Evolutionary conservation across 768 basidiomycete genomes (phyloP).

Genomic region (Rhodosporidiobolus odoratus): DNA sequence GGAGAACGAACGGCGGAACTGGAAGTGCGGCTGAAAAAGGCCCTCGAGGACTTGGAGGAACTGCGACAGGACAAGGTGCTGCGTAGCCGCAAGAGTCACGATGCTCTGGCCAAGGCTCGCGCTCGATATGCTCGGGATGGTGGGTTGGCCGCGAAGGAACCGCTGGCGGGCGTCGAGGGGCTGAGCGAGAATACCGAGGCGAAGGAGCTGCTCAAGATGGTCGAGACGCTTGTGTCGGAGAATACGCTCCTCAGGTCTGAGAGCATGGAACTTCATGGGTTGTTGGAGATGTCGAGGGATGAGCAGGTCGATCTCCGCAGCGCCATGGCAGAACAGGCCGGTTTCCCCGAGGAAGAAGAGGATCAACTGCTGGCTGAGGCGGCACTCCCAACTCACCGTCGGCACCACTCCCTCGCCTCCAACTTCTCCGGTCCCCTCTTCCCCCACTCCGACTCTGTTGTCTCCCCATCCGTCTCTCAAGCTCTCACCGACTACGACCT

Average conservation of each 20-base stretch:
- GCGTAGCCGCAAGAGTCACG: slow-evolving; percentile 19
- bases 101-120: slow-evolving; percentile 20
- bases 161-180: background rate
- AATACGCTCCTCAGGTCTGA: slow-evolving; percentile 34
- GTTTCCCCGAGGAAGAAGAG: slow-evolving; percentile 22
- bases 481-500: slow-evolving; percentile 19
- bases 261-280: slow-evolving; percentile 36
- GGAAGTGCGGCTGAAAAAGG: slow-evolving; percentile 26
- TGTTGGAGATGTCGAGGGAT: slow-evolving; percentile 38
- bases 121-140: background rate
- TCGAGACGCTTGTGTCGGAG: slow-evolving; percentile 37
- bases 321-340: slow-evolving; percentile 10
- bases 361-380: slow-evolving; percentile 8
- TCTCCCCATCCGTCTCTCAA: slow-evolving; percentile 19
- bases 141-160: no score
- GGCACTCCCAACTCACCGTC: background rate
- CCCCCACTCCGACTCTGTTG: slow-evolving; percentile 12
- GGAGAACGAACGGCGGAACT: slow-evolving; percentile 21
- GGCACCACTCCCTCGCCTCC: slow-evolving; percentile 7
- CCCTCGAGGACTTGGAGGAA: slow-evolving; percentile 34
- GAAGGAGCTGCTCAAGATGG: slow-evolving; percentile 34
- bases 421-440: background rate
- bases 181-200: slow-evolving; percentile 22
- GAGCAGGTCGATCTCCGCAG: slow-evolving; percentile 25
- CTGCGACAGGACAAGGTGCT: slow-evolving; percentile 39